Conservation (phyloP, 169 alveolate species). For the Plasmodium vivax region DNA sequence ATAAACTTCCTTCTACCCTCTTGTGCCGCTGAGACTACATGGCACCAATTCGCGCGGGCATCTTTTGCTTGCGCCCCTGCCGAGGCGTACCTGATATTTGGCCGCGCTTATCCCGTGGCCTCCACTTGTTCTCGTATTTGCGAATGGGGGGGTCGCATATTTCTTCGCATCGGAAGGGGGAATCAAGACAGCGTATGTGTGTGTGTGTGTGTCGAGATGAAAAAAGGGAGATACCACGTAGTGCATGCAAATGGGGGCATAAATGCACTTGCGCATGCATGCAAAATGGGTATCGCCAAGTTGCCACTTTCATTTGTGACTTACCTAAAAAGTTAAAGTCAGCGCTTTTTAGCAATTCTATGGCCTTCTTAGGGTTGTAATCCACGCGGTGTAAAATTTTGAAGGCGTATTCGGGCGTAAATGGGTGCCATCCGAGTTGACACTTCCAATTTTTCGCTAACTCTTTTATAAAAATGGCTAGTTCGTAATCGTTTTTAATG, state of each 20-base stretch:
- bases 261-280: background rate
- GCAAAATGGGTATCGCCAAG: background rate
- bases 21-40: background rate
- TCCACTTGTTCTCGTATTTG: slow-evolving; percentile 89
- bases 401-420: slow-evolving; percentile 90
- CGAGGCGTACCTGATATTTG: slow-evolving; percentile 77
- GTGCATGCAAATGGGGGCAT: background rate
- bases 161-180: slow-evolving; percentile 30
- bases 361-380: slow-evolving; percentile 88
- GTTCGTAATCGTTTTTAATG: slow-evolving; percentile 85
- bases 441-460: slow-evolving; percentile 89
- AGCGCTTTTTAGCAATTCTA: slow-evolving; percentile 87
- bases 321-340: slow-evolving; percentile 84
- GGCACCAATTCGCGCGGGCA: background rate
- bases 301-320: background rate
- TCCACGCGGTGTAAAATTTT: slow-evolving; percentile 88
- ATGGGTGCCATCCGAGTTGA: slow-evolving; percentile 91
- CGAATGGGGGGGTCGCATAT: slow-evolving; percentile 90
- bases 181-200: too few species aligned
- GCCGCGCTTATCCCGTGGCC: slow-evolving; percentile 89
- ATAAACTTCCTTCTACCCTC: background rate
- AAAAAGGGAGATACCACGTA: background rate
- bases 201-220: background rate
- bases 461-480: slow-evolving; percentile 86
- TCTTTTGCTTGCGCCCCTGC: background rate